phyloP scores from a whole-genome alignment of 305 asterid genomes.

The Andrographis paniculata region DNA sequence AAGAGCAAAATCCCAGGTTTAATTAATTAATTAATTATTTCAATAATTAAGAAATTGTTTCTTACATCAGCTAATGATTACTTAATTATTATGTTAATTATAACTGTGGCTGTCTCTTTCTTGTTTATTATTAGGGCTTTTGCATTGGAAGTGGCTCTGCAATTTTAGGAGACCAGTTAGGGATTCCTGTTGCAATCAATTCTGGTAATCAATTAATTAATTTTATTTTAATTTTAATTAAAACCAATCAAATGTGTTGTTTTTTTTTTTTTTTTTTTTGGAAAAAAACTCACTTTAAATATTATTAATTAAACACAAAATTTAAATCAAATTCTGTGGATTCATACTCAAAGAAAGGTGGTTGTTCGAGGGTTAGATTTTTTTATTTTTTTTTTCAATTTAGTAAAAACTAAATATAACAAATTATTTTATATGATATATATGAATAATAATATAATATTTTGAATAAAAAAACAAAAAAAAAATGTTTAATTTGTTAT shows the following conservation, averaged over 20 bases:
- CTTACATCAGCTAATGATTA: background rate
- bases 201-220: slow-evolving; percentile 37
- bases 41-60: background rate
- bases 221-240: background rate
- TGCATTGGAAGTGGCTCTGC: slow-evolving; percentile 49
- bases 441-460: too few species aligned
- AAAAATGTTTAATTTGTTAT: too few species aligned
- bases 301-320: too few species aligned
- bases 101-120: too few species aligned
- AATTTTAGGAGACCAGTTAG: slow-evolving; percentile 61
- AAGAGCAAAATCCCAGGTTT: slow-evolving; percentile 74
- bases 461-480: too few species aligned
- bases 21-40: background rate
- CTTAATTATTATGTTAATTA: slow-evolving; percentile 4
- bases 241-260: background rate
- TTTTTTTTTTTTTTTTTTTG: background rate
- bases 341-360: too few species aligned
- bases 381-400: too few species aligned
- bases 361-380: too few species aligned
- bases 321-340: too few species aligned
- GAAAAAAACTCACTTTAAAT: too few species aligned
- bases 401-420: too few species aligned
- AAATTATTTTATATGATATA: too few species aligned
- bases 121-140: slow-evolving; percentile 45
- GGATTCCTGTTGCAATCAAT: slow-evolving; percentile 32